These are phyloP conservation scores for Geosmithia morbida DNA, from an alignment of 2,329 filamentous ascomycete genomes.

Conservation along the genomic window DNA sequence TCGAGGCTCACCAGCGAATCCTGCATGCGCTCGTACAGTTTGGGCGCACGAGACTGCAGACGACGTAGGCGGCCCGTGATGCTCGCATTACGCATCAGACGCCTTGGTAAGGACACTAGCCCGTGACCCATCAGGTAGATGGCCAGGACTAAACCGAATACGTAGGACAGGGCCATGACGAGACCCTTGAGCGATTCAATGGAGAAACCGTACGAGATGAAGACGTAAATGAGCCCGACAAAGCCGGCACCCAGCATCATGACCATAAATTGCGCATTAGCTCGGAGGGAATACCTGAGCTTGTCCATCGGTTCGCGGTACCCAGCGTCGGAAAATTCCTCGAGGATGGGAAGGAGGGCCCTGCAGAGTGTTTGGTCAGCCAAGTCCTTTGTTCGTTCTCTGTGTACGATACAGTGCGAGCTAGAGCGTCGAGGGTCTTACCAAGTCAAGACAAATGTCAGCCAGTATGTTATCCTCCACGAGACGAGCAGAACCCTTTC, in stretches of 20 bases:
- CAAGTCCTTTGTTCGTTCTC: background rate
- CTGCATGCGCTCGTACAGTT: conserved; percentile 72
- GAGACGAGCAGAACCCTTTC: conserved; percentile 65
- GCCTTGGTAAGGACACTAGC: conserved; percentile 76
- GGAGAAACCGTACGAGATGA: conserved; percentile 61
- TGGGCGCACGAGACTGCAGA: conserved; percentile 67
- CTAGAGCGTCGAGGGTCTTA: conserved; percentile 18
- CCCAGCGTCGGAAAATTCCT: conserved; percentile 88
- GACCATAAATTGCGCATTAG: conserved; percentile 79
- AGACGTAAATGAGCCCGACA: conserved; percentile 69
- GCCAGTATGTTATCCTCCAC: conserved; percentile 95
- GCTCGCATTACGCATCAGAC: conserved; percentile 65
- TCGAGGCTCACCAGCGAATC: conserved; percentile 71
- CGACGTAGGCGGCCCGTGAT: conserved; percentile 59
- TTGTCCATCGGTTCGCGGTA: conserved; percentile 76
- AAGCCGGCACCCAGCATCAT: conserved; percentile 59
- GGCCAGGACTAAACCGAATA: conserved; percentile 79
- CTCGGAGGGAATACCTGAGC: conserved; percentile 69
- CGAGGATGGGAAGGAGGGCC: conserved; percentile 83
- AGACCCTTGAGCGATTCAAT: conserved; percentile 64
- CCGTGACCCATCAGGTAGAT: conserved; percentile 98
- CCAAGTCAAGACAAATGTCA: conserved; percentile 93
- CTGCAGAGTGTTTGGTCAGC: conserved; percentile 22
- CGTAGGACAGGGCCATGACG: conserved; percentile 88
- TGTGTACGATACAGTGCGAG: background rate